Evolutionary conservation across 1,139 yeast species (phyloP).

Genomic region (Debaryomyces sp.): DNA sequence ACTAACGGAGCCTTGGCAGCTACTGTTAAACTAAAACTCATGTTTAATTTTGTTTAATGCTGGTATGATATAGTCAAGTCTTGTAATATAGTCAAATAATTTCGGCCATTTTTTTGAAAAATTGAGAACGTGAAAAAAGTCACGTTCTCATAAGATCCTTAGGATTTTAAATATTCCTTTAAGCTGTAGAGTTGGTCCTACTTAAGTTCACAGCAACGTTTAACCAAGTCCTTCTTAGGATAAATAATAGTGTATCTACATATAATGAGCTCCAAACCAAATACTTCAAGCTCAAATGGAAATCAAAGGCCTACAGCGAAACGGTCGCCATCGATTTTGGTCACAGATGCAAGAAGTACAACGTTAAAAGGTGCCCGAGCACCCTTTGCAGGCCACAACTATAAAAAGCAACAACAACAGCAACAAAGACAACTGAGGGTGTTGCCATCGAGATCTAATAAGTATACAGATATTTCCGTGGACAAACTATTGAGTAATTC

Average conservation of each 20-base stretch:
- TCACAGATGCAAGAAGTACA: conserved; percentile 79
- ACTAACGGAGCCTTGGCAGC: conserved; percentile 87
- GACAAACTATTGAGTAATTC: conserved; percentile 71
- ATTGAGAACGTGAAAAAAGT: neutral
- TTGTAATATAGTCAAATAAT: neutral
- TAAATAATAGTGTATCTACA: neutral
- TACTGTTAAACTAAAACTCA: conserved; percentile 52
- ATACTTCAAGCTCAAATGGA: conserved; percentile 6
- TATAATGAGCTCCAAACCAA: conserved; percentile 9
- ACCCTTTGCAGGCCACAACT: conserved; percentile 77
- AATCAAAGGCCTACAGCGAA: conserved; percentile 67
- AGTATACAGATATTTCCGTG: conserved; percentile 71
- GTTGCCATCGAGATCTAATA: conserved; percentile 34
- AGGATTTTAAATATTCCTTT: neutral
- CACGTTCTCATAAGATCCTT: neutral
- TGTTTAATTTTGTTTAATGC: conserved; percentile 10
- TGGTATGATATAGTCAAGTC: neutral
- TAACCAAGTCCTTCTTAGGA: neutral
- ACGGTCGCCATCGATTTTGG: conserved; percentile 89
- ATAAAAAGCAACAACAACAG: conserved; percentile 38
- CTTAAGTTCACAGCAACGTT: neutral
- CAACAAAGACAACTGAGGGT: conserved; percentile 27
- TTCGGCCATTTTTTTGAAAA: neutral
- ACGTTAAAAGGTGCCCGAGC: conserved; percentile 65
- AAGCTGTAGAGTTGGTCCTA: neutral